Base-by-base conservation (phyloP, 2,329 filamentous ascomycete species). In the Fusarium euwallaceae region DNA sequence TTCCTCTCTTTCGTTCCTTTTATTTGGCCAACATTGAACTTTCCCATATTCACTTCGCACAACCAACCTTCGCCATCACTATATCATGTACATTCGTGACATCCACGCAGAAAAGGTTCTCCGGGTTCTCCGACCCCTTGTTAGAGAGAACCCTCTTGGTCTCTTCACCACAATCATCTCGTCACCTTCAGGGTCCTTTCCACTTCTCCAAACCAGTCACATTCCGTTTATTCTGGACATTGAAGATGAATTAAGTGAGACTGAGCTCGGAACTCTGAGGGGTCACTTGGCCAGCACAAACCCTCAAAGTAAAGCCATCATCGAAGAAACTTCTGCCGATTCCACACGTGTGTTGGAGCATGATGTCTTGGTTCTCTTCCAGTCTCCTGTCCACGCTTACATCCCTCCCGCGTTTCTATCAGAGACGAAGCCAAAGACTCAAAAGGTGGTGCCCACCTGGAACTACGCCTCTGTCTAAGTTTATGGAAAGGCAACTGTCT, bases 281-380 rank as follows among this genome's bases (percentile, higher is more conserved):
- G 90, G 89, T 2, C 91, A 93, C 75, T 78, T 93, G 37, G 90
- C 91, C 1, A 84, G 87, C 34, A 83, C 84, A 55, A 93, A 93
- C 75, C 90, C 91, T 0, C 91, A 93, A 76, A 83, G 83, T 73
- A 91, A 92, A 80, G 86, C 87, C 14, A 84, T 93, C 58, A 87
- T 91, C 53, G 87, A 90, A 65, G 78, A 55, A 14, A 4, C 48
- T 1, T 14, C 22, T 5, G 20, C 48, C 11, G 34, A 55, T 16
- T 34, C 16, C 22, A 55, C 48, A 9, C 24, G 48, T 3, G 29
- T n/a, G 10, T 17, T 55, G 27, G 24, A 55, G 17, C 51, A 32
- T 34, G 51, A 55, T 6, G 51, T 55, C 2, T 55, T 55, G 27
- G 51, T 34, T 12, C 24, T 55, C 9, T 55, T 55, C 11, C 51